These are phyloP conservation scores for Deuterostichococcus epilithicus DNA, from an alignment of 139 green algal species.

Conservation along the genomic window DNA sequence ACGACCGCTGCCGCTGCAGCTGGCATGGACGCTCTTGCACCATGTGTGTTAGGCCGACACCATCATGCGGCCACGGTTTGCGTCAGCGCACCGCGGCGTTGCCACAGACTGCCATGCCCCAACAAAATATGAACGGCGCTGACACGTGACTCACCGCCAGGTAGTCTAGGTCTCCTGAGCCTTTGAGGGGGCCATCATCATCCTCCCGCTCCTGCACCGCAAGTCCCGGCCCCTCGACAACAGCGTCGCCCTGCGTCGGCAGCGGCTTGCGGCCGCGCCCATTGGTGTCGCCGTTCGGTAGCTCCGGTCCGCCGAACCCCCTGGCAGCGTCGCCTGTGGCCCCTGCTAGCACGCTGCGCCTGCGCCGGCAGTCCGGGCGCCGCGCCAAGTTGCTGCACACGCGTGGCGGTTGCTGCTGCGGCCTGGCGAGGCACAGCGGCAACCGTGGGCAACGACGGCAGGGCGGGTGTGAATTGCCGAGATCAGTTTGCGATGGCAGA, in stretches of 20 bases:
- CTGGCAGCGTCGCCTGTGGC: background rate
- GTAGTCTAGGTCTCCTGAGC: constrained; percentile 55
- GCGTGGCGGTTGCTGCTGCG: too few species aligned
- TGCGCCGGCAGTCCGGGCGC: too few species aligned
- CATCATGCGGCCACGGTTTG: background rate
- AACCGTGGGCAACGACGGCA: too few species aligned
- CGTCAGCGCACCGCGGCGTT: background rate
- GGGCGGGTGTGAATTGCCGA: too few species aligned
- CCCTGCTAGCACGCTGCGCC: background rate
- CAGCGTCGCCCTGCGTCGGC: constrained; percentile 27
- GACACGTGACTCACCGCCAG: constrained; percentile 34
- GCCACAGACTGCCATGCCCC: background rate
- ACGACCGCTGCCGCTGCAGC: background rate
- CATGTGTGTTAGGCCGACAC: background rate
- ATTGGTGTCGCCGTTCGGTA: background rate
- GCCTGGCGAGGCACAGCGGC: too few species aligned
- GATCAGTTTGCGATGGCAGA: too few species aligned
- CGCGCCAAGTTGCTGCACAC: too few species aligned
- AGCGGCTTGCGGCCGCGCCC: constrained; percentile 4
- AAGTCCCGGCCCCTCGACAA: constrained; percentile 23
- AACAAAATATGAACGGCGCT: background rate
- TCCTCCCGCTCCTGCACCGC: constrained; percentile 20
- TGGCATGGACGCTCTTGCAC: background rate
- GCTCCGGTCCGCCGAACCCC: background rate
- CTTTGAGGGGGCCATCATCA: constrained; percentile 44